phyloP scores from a whole-genome alignment of 495 filamentous ascomycete species.

The Hypoxylon perforatum region DNA sequence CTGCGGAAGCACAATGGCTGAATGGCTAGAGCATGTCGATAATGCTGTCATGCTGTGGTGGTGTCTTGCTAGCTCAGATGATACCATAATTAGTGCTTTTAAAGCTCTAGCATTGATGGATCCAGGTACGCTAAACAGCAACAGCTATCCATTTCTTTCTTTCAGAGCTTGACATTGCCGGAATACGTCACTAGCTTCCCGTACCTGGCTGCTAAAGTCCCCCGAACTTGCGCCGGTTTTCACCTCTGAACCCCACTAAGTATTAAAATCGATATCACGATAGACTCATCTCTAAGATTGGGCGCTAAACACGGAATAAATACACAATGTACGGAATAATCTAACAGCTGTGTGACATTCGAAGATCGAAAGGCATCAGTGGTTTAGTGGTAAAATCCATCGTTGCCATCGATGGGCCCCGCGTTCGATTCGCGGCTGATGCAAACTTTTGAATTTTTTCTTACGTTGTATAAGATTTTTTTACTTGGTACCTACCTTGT shows the following conservation, averaged over 20 bases:
- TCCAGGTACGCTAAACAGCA: background rate
- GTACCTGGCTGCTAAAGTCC: background rate
- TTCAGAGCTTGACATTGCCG: background rate
- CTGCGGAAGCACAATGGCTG: conserved; percentile 20
- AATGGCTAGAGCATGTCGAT: conserved; percentile 11
- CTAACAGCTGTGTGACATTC: too few relatives aligned
- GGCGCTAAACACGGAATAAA: too few relatives aligned
- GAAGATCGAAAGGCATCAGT: too few relatives aligned
- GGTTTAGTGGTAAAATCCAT: conserved; percentile 66
- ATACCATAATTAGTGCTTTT: conserved; percentile 26
- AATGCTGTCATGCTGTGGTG: background rate
- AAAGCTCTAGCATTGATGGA: background rate
- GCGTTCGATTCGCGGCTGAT: conserved; percentile 63
- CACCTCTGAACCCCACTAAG: background rate
- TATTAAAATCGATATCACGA: background rate
- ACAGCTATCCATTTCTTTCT: background rate
- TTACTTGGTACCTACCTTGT: too few relatives aligned
- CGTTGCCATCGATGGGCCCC: conserved; percentile 65
- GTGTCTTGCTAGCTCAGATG: conserved; percentile 34
- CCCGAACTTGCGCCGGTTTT: conserved; percentile 2
- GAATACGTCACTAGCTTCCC: conserved; percentile 3
- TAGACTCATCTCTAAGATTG: background rate
- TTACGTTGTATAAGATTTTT: too few relatives aligned
- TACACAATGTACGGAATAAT: too few relatives aligned
- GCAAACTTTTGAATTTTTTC: too few relatives aligned